Base-by-base conservation (phyloP, 768 basidiomycete species). In the Xanthoconium stramineum region DNA sequence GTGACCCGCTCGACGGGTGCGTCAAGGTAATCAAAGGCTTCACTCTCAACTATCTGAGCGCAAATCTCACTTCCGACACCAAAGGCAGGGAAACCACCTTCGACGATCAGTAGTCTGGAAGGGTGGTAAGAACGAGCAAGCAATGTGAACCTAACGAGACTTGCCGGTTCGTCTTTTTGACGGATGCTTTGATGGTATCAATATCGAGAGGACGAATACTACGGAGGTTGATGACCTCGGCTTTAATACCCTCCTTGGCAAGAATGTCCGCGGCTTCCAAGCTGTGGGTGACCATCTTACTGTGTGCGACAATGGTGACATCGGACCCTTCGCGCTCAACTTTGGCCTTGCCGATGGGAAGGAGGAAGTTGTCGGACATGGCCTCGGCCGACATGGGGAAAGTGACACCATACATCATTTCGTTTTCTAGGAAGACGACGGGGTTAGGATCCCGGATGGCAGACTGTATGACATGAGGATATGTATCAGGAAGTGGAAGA, bases 381-480 rank as follows among this genome's bases (percentile, higher is more conserved):
- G 94, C 95, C 67, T 95, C 95, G 60, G 85, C 72, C 29, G 94
- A 93, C 87, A 98, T 88, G 48, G 95, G 94, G 88, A 98, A 99
- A 36, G 89, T 83, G 61, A 94, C 86, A 75, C 97, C 97, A 77
- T 99, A 99, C 71, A 99, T 75, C 85, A 99, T 94, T 75, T 99
- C 97, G 76, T 99, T 99, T 73, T 99, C 97, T 50, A 99, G 89
- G 83, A 99, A 94, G 63, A 98, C 94, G 64, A 98, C 91, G 14
- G 94, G 94, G 78, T 96, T 98, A 52, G 95, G 95, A 74, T 99
- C 97, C 38, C 97, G 91, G 69, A 99, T 98, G 39, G 97, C 97
- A 59, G 94, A 75, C 94, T 95, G 58, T 17, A 38, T 28, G 40
- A 52, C 10, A 44, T 47, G 28, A 61, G 47, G 44, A 29, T 11